Evolutionary conservation across 2,329 filamentous ascomycete genomes (phyloP).

Genomic region (Septoria linicola): DNA sequence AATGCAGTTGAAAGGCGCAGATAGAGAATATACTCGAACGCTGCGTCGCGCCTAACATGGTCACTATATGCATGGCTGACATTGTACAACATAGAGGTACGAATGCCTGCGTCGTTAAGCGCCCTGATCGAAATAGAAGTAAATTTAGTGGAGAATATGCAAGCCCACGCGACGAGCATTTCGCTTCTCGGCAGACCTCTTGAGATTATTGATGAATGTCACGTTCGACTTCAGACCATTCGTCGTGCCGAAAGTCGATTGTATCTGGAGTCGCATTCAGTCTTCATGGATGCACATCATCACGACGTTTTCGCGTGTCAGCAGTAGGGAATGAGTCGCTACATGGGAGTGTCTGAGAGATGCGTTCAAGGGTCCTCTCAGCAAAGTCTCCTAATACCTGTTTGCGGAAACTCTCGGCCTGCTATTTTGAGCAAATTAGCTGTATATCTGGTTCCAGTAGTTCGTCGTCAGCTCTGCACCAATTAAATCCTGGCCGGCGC

Average conservation of each 20-base stretch:
- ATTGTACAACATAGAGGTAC: conserved; percentile 26
- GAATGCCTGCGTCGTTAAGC: conserved; percentile 20
- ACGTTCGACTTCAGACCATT: too few relatives aligned
- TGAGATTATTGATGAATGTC: neutral
- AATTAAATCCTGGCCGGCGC: conserved; percentile 23
- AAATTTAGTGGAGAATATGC: conserved; percentile 19
- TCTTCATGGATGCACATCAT: neutral
- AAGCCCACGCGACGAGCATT: neutral
- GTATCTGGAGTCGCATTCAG: too few relatives aligned
- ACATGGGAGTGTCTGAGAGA: conserved; percentile 2
- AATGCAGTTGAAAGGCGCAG: conserved; percentile 10
- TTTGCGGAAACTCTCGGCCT: neutral
- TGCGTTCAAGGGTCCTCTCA: conserved; percentile 1
- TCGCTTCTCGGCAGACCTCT: neutral
- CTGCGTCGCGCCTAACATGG: conserved; percentile 6
- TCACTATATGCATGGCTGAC: conserved; percentile 35
- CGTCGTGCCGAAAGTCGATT: too few relatives aligned
- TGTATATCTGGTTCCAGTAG: neutral
- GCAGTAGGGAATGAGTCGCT: neutral
- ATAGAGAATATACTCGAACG: conserved; percentile 4
- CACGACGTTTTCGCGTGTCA: neutral
- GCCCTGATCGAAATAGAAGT: conserved; percentile 25
- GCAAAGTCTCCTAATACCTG: conserved; percentile 15
- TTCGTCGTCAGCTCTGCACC: conserved; percentile 13
- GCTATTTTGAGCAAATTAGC: conserved; percentile 26